Evolutionary conservation across 768 basidiomycete genomes (phyloP).

Genomic region (Coprinopsis marcescibilis): DNA sequence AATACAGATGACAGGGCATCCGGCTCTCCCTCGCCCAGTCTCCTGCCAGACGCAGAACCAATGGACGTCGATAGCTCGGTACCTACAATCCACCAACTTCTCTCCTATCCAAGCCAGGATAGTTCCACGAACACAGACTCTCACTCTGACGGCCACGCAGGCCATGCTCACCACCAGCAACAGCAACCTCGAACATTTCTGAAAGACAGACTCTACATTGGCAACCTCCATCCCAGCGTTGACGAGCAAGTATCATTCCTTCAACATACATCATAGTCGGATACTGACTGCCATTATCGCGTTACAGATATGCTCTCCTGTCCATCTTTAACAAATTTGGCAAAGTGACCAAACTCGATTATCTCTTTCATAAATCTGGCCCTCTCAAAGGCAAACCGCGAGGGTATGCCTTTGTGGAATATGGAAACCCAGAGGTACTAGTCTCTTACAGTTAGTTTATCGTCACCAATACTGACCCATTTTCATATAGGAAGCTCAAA

Average conservation of each 20-base stretch:
- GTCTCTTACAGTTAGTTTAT: constrained; percentile 1
- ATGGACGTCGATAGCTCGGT: neutral
- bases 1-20: neutral
- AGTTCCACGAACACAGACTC: too few relatives aligned
- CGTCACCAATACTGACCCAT: constrained; percentile 1
- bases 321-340: constrained; percentile 91
- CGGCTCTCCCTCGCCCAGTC: neutral
- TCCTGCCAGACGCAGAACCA: neutral
- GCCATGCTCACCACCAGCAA: too few relatives aligned
- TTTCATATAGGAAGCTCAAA: constrained; percentile 70
- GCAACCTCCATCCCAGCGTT: constrained; percentile 81
- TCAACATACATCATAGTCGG: neutral
- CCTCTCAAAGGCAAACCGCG: constrained; percentile 86
- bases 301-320: constrained; percentile 74
- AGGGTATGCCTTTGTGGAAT: constrained; percentile 95
- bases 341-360: constrained; percentile 89
- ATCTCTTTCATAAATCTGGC: constrained; percentile 91
- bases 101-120: too few relatives aligned
- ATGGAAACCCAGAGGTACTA: constrained; percentile 72
- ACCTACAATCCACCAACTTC: too few relatives aligned
- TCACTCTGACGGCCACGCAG: too few relatives aligned
- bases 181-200: too few relatives aligned
- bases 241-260: constrained; percentile 59
- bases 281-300: neutral
- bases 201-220: constrained; percentile 82